phyloP scores from a whole-genome alignment of 2,329 filamentous ascomycete species.

The Cladosporium sp. region DNA sequence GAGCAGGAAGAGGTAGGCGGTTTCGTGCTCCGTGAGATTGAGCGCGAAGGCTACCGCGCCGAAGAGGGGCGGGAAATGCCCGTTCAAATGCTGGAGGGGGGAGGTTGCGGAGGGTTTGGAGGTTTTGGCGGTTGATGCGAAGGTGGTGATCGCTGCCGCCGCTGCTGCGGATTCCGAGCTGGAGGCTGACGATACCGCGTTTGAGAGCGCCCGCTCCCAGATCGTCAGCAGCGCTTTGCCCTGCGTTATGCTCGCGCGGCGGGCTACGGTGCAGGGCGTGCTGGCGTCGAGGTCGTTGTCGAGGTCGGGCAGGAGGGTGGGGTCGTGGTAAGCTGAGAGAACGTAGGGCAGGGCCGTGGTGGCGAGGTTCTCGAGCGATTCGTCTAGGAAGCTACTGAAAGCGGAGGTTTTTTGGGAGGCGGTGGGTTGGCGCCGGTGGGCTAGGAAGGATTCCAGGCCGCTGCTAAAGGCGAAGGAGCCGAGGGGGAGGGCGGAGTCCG shows the following conservation, averaged over 20 bases:
- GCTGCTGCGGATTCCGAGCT: slow-evolving; percentile 13
- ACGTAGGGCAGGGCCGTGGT: slow-evolving; percentile 71
- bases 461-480: slow-evolving; percentile 86
- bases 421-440: slow-evolving; percentile 49
- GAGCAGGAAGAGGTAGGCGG: slow-evolving; percentile 72
- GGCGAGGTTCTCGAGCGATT: slow-evolving; percentile 68
- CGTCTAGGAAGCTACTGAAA: slow-evolving; percentile 64
- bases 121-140: slow-evolving; percentile 21
- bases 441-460: slow-evolving; percentile 76
- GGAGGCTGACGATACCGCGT: slow-evolving; percentile 12
- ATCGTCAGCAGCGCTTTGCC: slow-evolving; percentile 69
- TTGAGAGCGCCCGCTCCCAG: slow-evolving; percentile 54
- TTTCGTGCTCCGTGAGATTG: slow-evolving; percentile 56
- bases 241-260: slow-evolving; percentile 70
- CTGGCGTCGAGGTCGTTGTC: slow-evolving; percentile 76
- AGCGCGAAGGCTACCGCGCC: slow-evolving; percentile 63
- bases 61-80: slow-evolving; percentile 68
- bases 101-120: slow-evolving; percentile 12
- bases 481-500: slow-evolving; percentile 76
- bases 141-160: slow-evolving; percentile 15
- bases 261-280: slow-evolving; percentile 73
- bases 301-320: slow-evolving; percentile 46
- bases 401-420: slow-evolving; percentile 26
- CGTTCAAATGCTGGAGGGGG: slow-evolving; percentile 32
- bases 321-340: slow-evolving; percentile 58